A percentile compares a stretch with the other conserved stretches of the same genome.
Evolutionary conservation across 306 rosid genomes (phyloP).

Genomic region (Hylodesmum podocarpum): DNA sequence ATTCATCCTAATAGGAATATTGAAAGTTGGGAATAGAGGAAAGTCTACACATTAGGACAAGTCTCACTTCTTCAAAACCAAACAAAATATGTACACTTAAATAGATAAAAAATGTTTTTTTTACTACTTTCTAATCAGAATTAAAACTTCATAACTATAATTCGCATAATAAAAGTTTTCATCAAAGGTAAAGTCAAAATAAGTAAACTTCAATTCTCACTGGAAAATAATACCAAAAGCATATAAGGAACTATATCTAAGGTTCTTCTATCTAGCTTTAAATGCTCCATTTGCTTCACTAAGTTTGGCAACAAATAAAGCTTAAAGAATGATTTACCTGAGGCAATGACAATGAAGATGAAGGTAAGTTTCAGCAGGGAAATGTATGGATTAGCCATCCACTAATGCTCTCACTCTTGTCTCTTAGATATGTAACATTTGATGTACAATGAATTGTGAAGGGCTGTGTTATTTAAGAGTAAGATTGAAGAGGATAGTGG

Average conservation of each 20-base stretch:
- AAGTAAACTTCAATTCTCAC: not conserved
- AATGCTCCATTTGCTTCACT: not conserved
- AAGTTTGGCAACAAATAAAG: not conserved
- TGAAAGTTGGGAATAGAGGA: not conserved
- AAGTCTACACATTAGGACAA: not conserved
- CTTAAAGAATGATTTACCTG: constrained; percentile 27
- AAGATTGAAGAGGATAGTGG: not conserved
- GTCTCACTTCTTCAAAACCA: not conserved
- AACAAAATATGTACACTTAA: not conserved
- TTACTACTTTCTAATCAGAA: not conserved
- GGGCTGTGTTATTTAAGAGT: constrained; percentile 23
- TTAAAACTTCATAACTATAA: not conserved
- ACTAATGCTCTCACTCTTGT: not conserved
- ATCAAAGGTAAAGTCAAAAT: not conserved
- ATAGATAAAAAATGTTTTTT: not conserved
- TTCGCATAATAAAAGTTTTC: not conserved
- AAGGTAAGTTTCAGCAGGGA: constrained; percentile 22
- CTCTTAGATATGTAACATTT: constrained; percentile 25
- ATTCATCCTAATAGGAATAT: not conserved
- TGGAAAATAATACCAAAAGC: not conserved
- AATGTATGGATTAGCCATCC: constrained; percentile 27
- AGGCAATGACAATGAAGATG: constrained; percentile 39
- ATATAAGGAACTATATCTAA: not conserved
- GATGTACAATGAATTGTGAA: not conserved
- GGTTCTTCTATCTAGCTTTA: not conserved